Percentiles rank a stretch among this genome's conserved stretches.
These are phyloP conservation scores for Botrytis tulipae DNA, from an alignment of 2,329 filamentous ascomycete species.

Conservation along the genomic window DNA sequence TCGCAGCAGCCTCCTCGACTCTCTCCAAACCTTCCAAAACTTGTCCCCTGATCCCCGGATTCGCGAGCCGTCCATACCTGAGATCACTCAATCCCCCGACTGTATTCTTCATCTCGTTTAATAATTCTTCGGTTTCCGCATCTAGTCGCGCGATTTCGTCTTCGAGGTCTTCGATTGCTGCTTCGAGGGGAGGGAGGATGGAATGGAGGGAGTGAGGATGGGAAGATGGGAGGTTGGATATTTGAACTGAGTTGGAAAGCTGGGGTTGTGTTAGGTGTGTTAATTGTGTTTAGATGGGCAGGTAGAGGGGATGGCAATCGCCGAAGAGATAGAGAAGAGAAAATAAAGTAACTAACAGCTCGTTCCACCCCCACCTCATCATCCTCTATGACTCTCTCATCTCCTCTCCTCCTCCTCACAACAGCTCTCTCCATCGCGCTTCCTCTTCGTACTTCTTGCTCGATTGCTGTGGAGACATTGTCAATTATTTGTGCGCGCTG, in stretches of 20 bases:
- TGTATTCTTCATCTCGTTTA: conserved; percentile 61
- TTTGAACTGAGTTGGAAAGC: conserved; percentile 19
- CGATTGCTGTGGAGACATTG: conserved; percentile 62
- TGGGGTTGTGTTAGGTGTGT: not conserved
- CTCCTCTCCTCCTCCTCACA: conserved; percentile 51
- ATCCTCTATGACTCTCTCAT: conserved; percentile 56
- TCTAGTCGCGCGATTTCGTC: conserved; percentile 65
- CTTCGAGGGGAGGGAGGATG: conserved; percentile 67
- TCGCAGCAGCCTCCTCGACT: conserved; percentile 46
- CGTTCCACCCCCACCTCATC: conserved; percentile 63
- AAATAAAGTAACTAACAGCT: conserved; percentile 44
- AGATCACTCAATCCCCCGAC: conserved; percentile 78
- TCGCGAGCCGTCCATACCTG: conserved; percentile 73
- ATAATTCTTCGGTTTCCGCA: conserved; percentile 58
- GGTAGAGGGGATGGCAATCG: not conserved
- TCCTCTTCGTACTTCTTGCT: conserved; percentile 61
- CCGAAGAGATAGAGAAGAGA: not conserved
- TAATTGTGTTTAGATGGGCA: not conserved
- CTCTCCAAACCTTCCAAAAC: conserved; percentile 64
- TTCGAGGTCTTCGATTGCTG: conserved; percentile 63
- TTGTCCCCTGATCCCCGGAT: conserved; percentile 61
- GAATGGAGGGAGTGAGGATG: conserved; percentile 60
- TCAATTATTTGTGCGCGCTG: conserved; percentile 70
- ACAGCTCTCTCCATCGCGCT: conserved; percentile 58
- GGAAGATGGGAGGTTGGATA: conserved; percentile 45